Conservation (phyloP, 768 basidiomycete genomes). For the Trametes cubensis region DNA sequence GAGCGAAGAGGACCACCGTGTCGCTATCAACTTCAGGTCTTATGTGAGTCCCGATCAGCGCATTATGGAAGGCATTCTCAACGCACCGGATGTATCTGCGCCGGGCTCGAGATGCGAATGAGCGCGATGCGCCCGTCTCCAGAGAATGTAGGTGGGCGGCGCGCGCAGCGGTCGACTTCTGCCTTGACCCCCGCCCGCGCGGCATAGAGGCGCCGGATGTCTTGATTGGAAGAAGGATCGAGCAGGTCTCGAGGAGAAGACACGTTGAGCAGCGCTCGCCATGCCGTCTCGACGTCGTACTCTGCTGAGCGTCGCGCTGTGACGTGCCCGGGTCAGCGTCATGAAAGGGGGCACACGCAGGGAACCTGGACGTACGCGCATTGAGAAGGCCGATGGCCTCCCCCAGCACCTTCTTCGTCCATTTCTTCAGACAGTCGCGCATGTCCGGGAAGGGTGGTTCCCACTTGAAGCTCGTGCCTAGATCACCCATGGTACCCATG, state of each 20-base stretch:
- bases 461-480: constrained; percentile 36
- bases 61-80: not conserved
- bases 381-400: constrained; percentile 48
- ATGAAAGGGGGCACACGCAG: not conserved
- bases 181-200: constrained; percentile 41
- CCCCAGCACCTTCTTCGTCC: constrained; percentile 42
- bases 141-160: constrained; percentile 44
- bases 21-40: constrained; percentile 45
- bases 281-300: constrained; percentile 35
- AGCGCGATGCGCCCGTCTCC: constrained; percentile 49
- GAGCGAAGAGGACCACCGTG: constrained; percentile 46
- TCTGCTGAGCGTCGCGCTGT: constrained; percentile 34
- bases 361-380: constrained; percentile 35
- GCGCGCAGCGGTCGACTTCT: constrained; percentile 41
- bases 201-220: constrained; percentile 35
- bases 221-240: not conserved
- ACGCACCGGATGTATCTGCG: constrained; percentile 42
- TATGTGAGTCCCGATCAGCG: not conserved
- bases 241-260: constrained; percentile 36
- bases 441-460: constrained; percentile 36
- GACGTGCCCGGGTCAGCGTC: not conserved
- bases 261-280: constrained; percentile 36
- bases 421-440: constrained; percentile 35
- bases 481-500: constrained; percentile 48
- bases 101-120: constrained; percentile 43